A percentile compares a stretch with the other conserved stretches of the same genome.
Conservation (phyloP, 2,329 filamentous ascomycete genomes). For the Pseudocercospora eumusae region DNA sequence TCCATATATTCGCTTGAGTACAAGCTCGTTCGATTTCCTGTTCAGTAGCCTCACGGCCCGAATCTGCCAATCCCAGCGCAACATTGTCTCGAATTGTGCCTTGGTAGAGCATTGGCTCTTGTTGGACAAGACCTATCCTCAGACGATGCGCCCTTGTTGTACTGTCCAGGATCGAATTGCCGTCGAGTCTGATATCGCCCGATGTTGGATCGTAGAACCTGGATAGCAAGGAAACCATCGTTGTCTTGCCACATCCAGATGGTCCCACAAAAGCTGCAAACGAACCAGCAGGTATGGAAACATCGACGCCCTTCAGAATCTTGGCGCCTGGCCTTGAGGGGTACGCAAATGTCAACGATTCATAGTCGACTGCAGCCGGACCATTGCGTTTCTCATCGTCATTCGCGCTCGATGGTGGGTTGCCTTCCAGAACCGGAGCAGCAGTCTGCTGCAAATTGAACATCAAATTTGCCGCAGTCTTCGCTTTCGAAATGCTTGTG, state of each 20-base stretch:
- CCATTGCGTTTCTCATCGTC: slow-evolving; percentile 19
- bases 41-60: slow-evolving; percentile 34
- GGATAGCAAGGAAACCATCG: slow-evolving; percentile 49
- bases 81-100: slow-evolving; percentile 64
- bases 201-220: slow-evolving; percentile 48
- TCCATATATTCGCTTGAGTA: slow-evolving; percentile 54
- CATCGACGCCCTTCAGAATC: slow-evolving; percentile 5
- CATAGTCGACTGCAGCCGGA: slow-evolving; percentile 24
- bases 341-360: slow-evolving; percentile 25
- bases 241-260: slow-evolving; percentile 53
- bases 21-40: slow-evolving; percentile 51
- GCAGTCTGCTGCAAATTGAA: slow-evolving; percentile 45
- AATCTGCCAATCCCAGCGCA: slow-evolving; percentile 45
- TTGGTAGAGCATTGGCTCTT: slow-evolving; percentile 72
- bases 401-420: slow-evolving; percentile 15
- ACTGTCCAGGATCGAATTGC: slow-evolving; percentile 58
- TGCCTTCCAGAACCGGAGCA: slow-evolving; percentile 40
- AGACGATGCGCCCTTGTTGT: slow-evolving; percentile 64
- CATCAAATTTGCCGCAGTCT: slow-evolving; percentile 45
- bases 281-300: slow-evolving; percentile 22
- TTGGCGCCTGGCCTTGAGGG: neutral
- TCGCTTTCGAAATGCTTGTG: slow-evolving; percentile 40
- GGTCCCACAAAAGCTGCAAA: slow-evolving; percentile 51
- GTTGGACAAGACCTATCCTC: slow-evolving; percentile 68
- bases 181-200: slow-evolving; percentile 44